Conservation (phyloP, 805 yeast genomes). For the Saturnispora bothae region DNA sequence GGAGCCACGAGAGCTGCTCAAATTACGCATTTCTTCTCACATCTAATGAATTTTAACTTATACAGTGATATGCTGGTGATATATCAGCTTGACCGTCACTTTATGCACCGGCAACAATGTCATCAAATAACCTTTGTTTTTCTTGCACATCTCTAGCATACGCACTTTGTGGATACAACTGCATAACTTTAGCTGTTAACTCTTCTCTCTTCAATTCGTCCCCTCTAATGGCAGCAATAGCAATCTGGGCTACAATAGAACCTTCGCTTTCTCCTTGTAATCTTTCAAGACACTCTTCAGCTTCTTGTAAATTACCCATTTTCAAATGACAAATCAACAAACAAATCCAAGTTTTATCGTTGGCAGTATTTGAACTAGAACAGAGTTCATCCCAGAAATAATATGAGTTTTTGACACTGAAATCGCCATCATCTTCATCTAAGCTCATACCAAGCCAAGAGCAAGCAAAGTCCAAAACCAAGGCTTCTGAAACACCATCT, state of each 20-base stretch:
- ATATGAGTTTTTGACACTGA: constrained; percentile 34
- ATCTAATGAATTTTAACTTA: no score
- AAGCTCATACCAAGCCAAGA: constrained; percentile 43
- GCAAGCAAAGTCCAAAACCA: constrained; percentile 69
- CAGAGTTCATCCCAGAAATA: constrained; percentile 77
- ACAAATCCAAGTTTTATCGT: constrained; percentile 40
- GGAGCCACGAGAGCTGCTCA: no score
- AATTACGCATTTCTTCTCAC: no score
- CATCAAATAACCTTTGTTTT: constrained; percentile 57
- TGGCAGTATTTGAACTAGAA: constrained; percentile 38
- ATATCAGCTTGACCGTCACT: no score
- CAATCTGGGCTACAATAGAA: constrained; percentile 49
- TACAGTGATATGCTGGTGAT: no score
- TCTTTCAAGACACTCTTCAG: constrained; percentile 49
- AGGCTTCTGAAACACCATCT: constrained; percentile 54
- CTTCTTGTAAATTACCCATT: constrained; percentile 73
- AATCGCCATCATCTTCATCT: constrained; percentile 16
- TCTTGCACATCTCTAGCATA: constrained; percentile 47
- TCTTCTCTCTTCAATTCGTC: constrained; percentile 13
- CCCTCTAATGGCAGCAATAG: constrained; percentile 49
- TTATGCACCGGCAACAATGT: constrained; percentile 54
- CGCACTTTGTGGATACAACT: constrained; percentile 37
- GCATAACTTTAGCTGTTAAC: constrained; percentile 30
- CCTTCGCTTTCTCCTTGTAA: constrained; percentile 7
- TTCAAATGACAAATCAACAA: constrained; percentile 70